Percentiles rank a stretch among this genome's conserved stretches.
These are phyloP conservation scores for Edaphochlamys debaryana DNA, from an alignment of 139 green algal genomes.

Conservation along the genomic window DNA sequence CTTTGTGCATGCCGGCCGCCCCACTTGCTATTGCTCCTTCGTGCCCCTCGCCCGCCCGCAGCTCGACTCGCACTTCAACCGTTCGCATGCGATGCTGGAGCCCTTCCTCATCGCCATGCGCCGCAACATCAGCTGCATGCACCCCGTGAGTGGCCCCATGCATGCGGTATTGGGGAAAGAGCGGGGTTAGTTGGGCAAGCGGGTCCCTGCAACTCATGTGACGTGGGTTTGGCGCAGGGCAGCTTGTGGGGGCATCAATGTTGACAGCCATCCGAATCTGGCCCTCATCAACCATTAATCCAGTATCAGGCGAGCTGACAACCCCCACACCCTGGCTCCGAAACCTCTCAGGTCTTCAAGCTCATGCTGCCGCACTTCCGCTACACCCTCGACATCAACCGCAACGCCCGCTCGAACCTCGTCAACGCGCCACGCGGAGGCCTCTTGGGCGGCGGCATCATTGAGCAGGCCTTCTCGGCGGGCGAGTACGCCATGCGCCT, in stretches of 20 bases:
- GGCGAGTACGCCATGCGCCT: slow-evolving; percentile 43
- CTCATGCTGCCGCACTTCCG: slow-evolving; percentile 65
- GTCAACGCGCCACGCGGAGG: too few relatives aligned
- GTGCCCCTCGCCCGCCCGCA: not conserved
- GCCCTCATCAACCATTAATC: too few relatives aligned
- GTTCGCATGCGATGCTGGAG: slow-evolving; percentile 58
- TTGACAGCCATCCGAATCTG: too few relatives aligned
- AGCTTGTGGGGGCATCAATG: too few relatives aligned
- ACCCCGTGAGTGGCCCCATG: slow-evolving; percentile 60
- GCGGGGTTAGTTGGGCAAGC: too few relatives aligned
- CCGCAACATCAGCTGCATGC: slow-evolving; percentile 54
- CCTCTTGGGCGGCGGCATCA: slow-evolving; percentile 56
- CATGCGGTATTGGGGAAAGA: too few relatives aligned
- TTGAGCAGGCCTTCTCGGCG: slow-evolving; percentile 49
- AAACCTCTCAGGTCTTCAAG: slow-evolving; percentile 48
- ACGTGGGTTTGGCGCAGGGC: too few relatives aligned
- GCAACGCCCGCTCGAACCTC: slow-evolving; percentile 48
- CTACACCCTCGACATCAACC: slow-evolving; percentile 71
- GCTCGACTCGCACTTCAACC: slow-evolving; percentile 62
- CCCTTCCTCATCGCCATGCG: slow-evolving; percentile 61
- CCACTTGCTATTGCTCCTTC: too few relatives aligned
- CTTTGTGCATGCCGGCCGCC: too few relatives aligned
- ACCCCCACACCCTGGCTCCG: too few relatives aligned
- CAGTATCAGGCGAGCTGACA: too few relatives aligned
- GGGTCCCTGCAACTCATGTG: too few relatives aligned